Conservation (phyloP, 2,329 filamentous ascomycete species). For the Monosporascus sp. region DNA sequence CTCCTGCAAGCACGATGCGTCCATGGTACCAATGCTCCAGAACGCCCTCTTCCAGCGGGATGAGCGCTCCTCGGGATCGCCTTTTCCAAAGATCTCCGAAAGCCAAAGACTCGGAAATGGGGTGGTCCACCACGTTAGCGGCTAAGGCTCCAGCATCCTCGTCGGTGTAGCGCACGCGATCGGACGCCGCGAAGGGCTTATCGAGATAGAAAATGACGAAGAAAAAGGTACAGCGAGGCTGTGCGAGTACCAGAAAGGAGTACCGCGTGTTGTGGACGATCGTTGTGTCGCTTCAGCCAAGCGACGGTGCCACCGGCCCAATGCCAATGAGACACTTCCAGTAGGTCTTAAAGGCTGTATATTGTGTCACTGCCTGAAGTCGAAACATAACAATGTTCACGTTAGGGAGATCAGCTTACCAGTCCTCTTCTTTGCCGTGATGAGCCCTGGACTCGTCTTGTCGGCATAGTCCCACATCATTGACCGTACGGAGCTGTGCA, state of each 20-base stretch:
- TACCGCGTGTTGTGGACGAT: constrained; percentile 5
- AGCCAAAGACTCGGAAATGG: constrained; percentile 20
- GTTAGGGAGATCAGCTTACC: constrained; percentile 4
- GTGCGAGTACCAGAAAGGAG: background rate
- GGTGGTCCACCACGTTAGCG: constrained; percentile 18
- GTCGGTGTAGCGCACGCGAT: constrained; percentile 26
- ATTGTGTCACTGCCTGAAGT: no score
- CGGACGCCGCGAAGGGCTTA: constrained; percentile 12
- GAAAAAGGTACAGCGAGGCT: constrained; percentile 14
- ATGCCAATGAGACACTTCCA: constrained; percentile 11
- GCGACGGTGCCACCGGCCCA: constrained; percentile 3
- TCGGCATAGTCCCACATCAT: constrained; percentile 20
- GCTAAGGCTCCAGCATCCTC: constrained; percentile 26
- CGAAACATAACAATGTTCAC: background rate
- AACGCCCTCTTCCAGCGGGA: constrained; percentile 30
- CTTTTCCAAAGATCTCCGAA: constrained; percentile 31
- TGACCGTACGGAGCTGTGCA: constrained; percentile 5
- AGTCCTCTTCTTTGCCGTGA: constrained; percentile 13
- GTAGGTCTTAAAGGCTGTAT: constrained; percentile 8
- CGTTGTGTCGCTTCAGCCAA: constrained; percentile 8
- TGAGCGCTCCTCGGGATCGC: constrained; percentile 12
- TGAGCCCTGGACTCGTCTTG: constrained; percentile 4
- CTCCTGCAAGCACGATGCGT: constrained; percentile 31
- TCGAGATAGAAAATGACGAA: constrained; percentile 20
- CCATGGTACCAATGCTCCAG: constrained; percentile 29